Evolutionary conservation across 805 yeast genomes (phyloP), one percentile per base, ranked within the genome.

Genomic region (Tetrapisispora arboricola): DNA sequence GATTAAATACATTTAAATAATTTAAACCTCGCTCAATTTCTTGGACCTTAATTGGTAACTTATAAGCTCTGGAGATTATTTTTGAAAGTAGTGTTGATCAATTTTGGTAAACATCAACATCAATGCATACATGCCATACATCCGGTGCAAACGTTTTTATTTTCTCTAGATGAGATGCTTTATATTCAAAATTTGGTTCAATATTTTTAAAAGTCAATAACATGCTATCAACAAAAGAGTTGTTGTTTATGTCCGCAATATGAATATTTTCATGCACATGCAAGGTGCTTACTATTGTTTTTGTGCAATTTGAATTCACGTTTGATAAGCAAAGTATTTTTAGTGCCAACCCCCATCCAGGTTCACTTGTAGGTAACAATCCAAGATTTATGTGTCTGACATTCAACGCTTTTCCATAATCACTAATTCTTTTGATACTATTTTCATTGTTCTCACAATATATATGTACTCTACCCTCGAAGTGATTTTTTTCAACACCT

Each of bases 101-200:
- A n/a, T n/a, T n/a, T n/a, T n/a, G n/a, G 18, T 29, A 12, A 3
- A 57, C 53, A 35, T 55, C 54, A 8, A 58, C 44, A 36, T 76
- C 81, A 3, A 71, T 65, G 35, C 84, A 83, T 2, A 83, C 64
- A 49, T 85, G 95, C 80, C 84, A 80, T 2, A 86, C 77, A 37
- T 81, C 90, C 0, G 95, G 95, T 0, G 95, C 94, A 67, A 78
- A 85, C 0, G 90, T 82, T 61, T 85, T 86, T 41, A 86, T 83
- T 48, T 66, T 72, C 46, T 82, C 85, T 9, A 79, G 44, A 44
- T 75, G 78, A 1, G 32, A 20, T 5, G 52, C 39, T 3, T 26
- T 24, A 36, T 45, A 50, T 11, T 24, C 16, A 37, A 42, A 45
- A 10, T 21, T 11, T 22, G 39, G 33, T 6, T 42, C 36, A 11